Percentiles rank a stretch among this genome's conserved stretches.
phyloP scores from a whole-genome alignment of 179 eudicot genomes.

The Amaranthus tricolor region DNA sequence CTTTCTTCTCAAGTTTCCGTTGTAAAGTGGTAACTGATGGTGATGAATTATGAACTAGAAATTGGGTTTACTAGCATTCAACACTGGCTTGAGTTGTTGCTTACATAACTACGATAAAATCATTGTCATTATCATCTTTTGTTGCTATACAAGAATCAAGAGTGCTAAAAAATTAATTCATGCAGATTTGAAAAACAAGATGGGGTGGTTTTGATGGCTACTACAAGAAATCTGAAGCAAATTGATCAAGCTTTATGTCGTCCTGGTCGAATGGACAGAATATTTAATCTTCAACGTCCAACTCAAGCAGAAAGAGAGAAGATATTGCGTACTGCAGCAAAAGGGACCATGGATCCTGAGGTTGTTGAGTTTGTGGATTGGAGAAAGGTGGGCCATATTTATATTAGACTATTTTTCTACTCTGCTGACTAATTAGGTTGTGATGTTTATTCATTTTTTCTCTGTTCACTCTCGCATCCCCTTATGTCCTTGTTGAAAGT shows the following conservation, averaged over 20 bases:
- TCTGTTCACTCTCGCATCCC: neutral
- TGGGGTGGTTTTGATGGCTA: conserved; percentile 97
- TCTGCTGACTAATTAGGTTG: neutral
- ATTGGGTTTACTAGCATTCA: too few relatives aligned
- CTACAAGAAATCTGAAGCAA: conserved; percentile 68
- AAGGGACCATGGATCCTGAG: conserved; percentile 81
- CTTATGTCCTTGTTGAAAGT: too few relatives aligned
- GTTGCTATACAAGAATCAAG: neutral
- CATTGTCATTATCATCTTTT: neutral
- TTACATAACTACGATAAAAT: too few relatives aligned
- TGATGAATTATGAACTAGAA: too few relatives aligned
- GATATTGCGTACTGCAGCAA: conserved; percentile 65
- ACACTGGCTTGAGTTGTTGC: too few relatives aligned
- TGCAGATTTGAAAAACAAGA: conserved; percentile 95
- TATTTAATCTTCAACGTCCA: conserved; percentile 77
- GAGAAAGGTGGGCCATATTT: conserved; percentile 57
- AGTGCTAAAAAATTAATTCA: neutral
- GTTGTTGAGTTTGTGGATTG: conserved; percentile 78
- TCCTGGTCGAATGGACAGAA: conserved; percentile 99
- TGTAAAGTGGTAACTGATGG: too few relatives aligned
- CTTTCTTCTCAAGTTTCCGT: too few relatives aligned
- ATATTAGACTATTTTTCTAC: neutral
- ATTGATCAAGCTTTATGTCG: conserved; percentile 87
- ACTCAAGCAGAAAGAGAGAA: conserved; percentile 84
- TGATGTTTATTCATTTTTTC: neutral